Conservation (phyloP, 805 yeast genomes). For the Candida orba region DNA sequence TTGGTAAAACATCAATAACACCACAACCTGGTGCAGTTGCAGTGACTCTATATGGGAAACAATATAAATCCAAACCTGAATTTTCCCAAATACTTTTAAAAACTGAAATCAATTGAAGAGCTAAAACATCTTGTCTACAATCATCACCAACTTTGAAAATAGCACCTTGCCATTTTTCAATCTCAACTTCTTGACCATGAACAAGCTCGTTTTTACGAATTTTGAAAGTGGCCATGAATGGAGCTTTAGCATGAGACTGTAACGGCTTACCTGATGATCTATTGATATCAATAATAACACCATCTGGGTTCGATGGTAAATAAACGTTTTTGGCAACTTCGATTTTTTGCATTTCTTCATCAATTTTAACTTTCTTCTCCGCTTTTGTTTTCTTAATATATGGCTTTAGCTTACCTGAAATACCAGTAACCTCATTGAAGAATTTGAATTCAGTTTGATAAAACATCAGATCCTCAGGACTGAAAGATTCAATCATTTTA, state of each 20-base stretch:
- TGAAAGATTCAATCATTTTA: constrained; percentile 56
- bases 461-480: constrained; percentile 51
- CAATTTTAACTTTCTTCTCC: constrained; percentile 92
- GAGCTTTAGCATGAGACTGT: constrained; percentile 98
- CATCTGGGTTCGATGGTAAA: constrained; percentile 95
- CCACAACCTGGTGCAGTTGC: constrained; percentile 99
- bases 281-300: constrained; percentile 85
- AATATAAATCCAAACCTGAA: constrained; percentile 83
- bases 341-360: constrained; percentile 85
- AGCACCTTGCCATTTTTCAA: constrained; percentile 86
- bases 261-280: constrained; percentile 89
- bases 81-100: constrained; percentile 87
- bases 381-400: constrained; percentile 91
- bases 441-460: constrained; percentile 82
- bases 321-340: constrained; percentile 76
- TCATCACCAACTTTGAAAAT: constrained; percentile 99
- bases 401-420: constrained; percentile 92
- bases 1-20: constrained; percentile 94
- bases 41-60: constrained; percentile 90
- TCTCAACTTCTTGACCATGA: constrained; percentile 32
- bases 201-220: constrained; percentile 53
- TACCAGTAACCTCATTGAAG: constrained; percentile 85
- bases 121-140: constrained; percentile 95
- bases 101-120: constrained; percentile 83
- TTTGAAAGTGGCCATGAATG: constrained; percentile 93